Conservation (phyloP, 805 yeast genomes). For the Babjeviella inositovora region DNA sequence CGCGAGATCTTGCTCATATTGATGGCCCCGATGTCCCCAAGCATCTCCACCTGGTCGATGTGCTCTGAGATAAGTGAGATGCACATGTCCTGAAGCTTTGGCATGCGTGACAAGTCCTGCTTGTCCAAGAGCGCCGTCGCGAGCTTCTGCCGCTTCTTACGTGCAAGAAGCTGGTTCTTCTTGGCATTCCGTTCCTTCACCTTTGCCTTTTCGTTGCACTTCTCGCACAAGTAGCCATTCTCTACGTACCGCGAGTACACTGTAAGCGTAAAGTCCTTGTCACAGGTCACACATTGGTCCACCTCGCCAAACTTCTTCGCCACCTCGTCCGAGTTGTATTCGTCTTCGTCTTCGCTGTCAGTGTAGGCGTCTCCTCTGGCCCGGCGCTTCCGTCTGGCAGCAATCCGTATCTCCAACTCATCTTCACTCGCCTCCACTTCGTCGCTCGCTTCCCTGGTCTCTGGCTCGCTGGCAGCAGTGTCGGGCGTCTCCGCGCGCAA, state of each 20-base stretch:
- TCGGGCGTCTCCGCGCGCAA: constrained; percentile 8
- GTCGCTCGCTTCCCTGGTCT: constrained; percentile 2
- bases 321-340: constrained; percentile 13
- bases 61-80: constrained; percentile 48
- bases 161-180: constrained; percentile 41
- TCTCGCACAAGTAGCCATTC: constrained; percentile 53
- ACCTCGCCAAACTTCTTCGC: constrained; percentile 25
- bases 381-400: constrained; percentile 22
- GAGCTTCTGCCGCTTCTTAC: constrained; percentile 60
- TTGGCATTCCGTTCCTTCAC: constrained; percentile 25
- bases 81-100: constrained; percentile 73
- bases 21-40: constrained; percentile 74
- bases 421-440: constrained; percentile 5
- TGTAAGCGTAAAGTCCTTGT: constrained; percentile 35
- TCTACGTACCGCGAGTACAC: constrained; percentile 41
- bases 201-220: constrained; percentile 28
- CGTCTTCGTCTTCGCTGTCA: constrained; percentile 18
- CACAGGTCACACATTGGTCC: constrained; percentile 52
- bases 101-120: constrained; percentile 39
- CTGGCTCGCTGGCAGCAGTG: neutral
- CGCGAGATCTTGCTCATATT: constrained; percentile 60
- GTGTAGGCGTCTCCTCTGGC: constrained; percentile 12
- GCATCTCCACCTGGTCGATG: constrained; percentile 59
- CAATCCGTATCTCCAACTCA: constrained; percentile 14
- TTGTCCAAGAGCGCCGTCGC: constrained; percentile 78